Evolutionary conservation across 257 asterid species (phyloP), one percentile per base, ranked within the genome.

Genomic region (Nicotiana tabacum): DNA sequence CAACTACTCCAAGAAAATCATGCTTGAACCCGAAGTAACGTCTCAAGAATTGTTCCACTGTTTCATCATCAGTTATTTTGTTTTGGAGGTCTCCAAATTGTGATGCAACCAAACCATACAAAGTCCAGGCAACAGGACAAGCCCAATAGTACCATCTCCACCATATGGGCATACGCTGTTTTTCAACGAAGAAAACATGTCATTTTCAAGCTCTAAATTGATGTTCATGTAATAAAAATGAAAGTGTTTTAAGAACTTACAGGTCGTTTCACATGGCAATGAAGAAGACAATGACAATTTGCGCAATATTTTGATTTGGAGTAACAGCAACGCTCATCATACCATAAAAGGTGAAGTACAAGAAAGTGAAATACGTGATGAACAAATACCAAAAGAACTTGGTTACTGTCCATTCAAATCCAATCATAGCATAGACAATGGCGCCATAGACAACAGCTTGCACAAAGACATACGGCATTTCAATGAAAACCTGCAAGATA

Each of bases 121-220:
- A 16, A 10, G 56, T 69, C 77, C 77, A 69, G 9, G 77, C 17
- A 69, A n/a, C 51, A 69, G 56, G 56, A 69, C 7, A 12, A 18
- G 32, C 77, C 77, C 77, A 68, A 68, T 68, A 68, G 77, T 68
- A 37, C 77, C 77, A 68, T 37, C 56, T 68, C 77, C 77, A 68
- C 77, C 77, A 68, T 61, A 61, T 24, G 6, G 33, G 13, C 32
- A 61, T 21, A 61, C 6, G 10, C 62, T 57, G 62, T 56, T 57
- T 57, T 57, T 57, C 0, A 30, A 67, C 0, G 53, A 67, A 21
- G 24, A 21, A 21, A 21, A 21, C 24, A 21, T 21, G 32, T 68
- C 32, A 68, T 68, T 9, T 68, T 33, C 24, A 12, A 33, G 76
- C 76, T 67, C 1, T 4, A 67, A 8, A 32, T 13, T 66, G 24